Evolutionary conservation across 768 basidiomycete species (phyloP), one percentile per base, ranked within the genome.

Genomic region (Mycena rosella): DNA sequence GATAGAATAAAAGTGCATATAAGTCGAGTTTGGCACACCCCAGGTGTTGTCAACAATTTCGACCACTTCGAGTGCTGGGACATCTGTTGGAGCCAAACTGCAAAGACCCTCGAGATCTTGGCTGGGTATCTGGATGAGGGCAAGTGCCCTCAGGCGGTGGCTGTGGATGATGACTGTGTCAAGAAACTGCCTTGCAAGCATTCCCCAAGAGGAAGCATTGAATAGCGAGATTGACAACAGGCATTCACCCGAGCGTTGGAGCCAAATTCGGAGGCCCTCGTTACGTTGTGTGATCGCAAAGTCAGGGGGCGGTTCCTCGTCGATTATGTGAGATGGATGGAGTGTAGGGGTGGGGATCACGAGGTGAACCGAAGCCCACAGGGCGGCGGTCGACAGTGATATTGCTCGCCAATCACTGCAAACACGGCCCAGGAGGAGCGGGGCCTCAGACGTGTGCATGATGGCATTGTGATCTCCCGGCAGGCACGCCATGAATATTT

Each of bases 361-460:
- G 22, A 59, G 38, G 51, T 65, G 63, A 2, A 65, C 15, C 3
- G 63, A 42, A 4, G 63, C 38, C 63, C 63, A 65, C 36, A 65
- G 29, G 48, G 9, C 40, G 2, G 56, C 13, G 1, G 63, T 65
- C 27, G 56, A 30, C 2, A 58, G 17, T 15, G 56, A 49, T 14
- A 59, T 34, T 10, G 48, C 27, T 4, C 63, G 47, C 63, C 63
- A 65, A 1, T 27, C 27, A 11, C 38, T 36, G 56, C 63, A 65
- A 7, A 65, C 63, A 4, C 48, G 56, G 2, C 63, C 63, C 9
- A 65, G 20, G 9, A 65, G 29, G 1, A 65, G 55, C 2, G 63
- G 63, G 0, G 40, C 17, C 11, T 59, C n/a, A 5, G 49, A 32
- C 1, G 63, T 4, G 17, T 65, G 38, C 57, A 65, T 59, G 40